These are phyloP conservation scores for Talaromyces piceae DNA, from an alignment of 2,329 filamentous ascomycete species.

Conservation along the genomic window DNA sequence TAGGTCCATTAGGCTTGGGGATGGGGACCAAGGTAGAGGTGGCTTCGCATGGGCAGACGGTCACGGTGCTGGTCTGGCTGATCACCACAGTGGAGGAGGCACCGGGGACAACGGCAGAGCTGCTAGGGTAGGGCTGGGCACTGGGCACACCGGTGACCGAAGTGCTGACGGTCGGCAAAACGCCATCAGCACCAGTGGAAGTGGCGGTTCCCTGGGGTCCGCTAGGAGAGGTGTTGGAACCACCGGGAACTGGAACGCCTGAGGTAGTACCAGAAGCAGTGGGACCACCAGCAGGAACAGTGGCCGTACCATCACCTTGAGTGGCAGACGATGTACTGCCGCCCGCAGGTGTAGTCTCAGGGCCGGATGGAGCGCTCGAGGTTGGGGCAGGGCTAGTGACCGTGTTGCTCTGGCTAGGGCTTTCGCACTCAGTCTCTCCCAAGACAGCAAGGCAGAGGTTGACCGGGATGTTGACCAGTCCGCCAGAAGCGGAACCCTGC, in stretches of 20 bases:
- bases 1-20: conserved; percentile 4
- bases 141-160: not conserved
- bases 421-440: conserved; percentile 18
- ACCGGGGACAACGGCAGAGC: conserved; percentile 1
- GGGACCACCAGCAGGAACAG: not conserved
- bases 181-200: not conserved
- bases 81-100: conserved; percentile 7
- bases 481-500: conserved; percentile 11
- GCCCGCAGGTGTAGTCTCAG: not conserved
- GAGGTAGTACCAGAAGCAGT: not conserved
- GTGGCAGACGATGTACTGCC: not conserved
- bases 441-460: conserved; percentile 22
- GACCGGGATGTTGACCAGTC: conserved; percentile 22
- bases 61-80: conserved; percentile 8
- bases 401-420: not conserved
- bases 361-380: not conserved
- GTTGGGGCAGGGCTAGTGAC: conserved; percentile 4
- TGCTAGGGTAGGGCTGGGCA: not conserved
- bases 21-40: conserved; percentile 4
- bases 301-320: not conserved
- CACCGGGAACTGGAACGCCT: not conserved
- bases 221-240: too few relatives aligned
- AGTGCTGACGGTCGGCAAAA: not conserved
- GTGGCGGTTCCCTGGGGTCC: too few relatives aligned
- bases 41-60: conserved; percentile 9